phyloP scores from a whole-genome alignment of 352 stramenopile species.

The Synura sp. region DNA sequence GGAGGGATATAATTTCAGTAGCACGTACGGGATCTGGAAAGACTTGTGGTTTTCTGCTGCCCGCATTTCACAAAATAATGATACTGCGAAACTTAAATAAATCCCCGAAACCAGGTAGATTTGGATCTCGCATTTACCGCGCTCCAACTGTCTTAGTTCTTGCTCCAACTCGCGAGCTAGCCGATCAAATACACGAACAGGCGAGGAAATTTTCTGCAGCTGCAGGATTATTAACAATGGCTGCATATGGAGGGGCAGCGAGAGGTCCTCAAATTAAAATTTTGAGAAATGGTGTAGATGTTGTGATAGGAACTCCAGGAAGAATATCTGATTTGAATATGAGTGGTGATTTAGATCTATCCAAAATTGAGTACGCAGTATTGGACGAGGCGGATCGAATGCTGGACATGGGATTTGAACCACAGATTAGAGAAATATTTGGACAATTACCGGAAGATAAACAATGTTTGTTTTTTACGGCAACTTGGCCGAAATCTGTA shows the following conservation, averaged over 20 bases:
- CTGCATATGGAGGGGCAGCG: conserved; percentile 91
- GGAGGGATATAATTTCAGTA: conserved; percentile 97
- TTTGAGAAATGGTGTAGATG: conserved; percentile 72
- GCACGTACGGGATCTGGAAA: conserved; percentile 95
- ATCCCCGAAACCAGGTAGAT: background rate
- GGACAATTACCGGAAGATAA: conserved; percentile 90
- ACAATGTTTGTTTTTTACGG: conserved; percentile 97
- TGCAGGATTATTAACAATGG: conserved; percentile 68
- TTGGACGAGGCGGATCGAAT: conserved; percentile 31
- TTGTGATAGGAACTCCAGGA: conserved; percentile 84
- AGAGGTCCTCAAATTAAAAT: conserved; percentile 84
- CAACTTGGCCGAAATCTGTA: conserved; percentile 98
- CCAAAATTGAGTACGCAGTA: background rate
- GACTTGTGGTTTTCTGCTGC: conserved; percentile 96
- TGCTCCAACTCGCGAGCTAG: conserved; percentile 93
- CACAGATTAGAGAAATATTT: conserved; percentile 76
- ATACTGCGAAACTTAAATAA: no score
- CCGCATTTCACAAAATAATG: conserved; percentile 60
- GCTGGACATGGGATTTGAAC: conserved; percentile 76
- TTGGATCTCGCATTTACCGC: no score
- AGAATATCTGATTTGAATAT: conserved; percentile 97
- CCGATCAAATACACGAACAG: conserved; percentile 90
- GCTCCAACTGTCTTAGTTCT: conserved; percentile 84
- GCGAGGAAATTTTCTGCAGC: conserved; percentile 71
- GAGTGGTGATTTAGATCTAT: conserved; percentile 56